A percentile compares a stretch with the other conserved stretches of the same genome.
Conservation (phyloP, 352 stramenopile species). For the Phytophthora ohioensis region DNA sequence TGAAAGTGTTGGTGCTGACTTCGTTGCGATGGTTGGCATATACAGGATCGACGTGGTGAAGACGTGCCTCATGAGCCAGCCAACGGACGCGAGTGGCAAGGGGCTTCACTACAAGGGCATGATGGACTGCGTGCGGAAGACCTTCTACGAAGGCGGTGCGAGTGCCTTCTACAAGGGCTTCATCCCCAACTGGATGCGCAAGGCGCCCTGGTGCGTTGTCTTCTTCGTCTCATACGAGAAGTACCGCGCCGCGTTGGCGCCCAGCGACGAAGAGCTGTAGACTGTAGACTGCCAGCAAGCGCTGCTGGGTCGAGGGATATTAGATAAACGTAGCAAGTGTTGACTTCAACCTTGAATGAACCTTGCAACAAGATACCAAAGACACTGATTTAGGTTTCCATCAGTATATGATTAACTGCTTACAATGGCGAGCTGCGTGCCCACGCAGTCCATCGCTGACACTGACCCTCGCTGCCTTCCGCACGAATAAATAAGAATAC, state of each 20-base stretch:
- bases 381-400: slow-evolving; percentile 2
- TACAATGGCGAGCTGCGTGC: slow-evolving; percentile 1
- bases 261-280: slow-evolving; percentile 38
- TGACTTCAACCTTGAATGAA: slow-evolving; percentile 11
- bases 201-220: slow-evolving; percentile 86
- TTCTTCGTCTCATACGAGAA: slow-evolving; percentile 92
- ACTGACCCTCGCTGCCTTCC: not conserved
- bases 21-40: not conserved
- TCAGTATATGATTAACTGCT: slow-evolving; percentile 13
- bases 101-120: slow-evolving; percentile 77
- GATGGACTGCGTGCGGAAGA: slow-evolving; percentile 74
- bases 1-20: slow-evolving; percentile 9
- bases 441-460: slow-evolving; percentile 3
- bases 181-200: slow-evolving; percentile 89
- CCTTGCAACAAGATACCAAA: not conserved
- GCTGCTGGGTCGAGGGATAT: slow-evolving; percentile 32
- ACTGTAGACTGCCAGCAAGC: slow-evolving; percentile 35
- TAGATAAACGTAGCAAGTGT: slow-evolving; percentile 4
- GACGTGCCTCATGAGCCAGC: slow-evolving; percentile 85
- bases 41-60: slow-evolving; percentile 87
- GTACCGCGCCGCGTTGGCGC: slow-evolving; percentile 57
- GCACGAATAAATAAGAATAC: slow-evolving; percentile 49
- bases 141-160: slow-evolving; percentile 70
- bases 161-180: slow-evolving; percentile 89
- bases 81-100: slow-evolving; percentile 60